Evolutionary conservation across 1,139 yeast genomes (phyloP).

Genomic region (Kodamaea ohmeri): DNA sequence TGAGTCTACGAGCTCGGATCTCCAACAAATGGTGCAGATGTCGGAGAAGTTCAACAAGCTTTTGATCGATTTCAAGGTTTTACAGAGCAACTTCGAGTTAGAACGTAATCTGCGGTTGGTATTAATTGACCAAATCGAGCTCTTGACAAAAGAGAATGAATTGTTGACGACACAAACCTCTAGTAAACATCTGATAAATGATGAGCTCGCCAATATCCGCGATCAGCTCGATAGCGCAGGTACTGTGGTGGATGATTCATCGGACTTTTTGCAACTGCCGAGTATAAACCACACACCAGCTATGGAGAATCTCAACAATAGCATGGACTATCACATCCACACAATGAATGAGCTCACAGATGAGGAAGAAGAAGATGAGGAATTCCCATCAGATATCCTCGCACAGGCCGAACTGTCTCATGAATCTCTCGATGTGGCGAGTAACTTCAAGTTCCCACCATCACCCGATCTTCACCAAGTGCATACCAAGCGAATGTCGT

Average conservation of each 20-base stretch:
- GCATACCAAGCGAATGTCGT: conserved; percentile 31
- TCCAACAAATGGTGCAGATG: conserved; percentile 16
- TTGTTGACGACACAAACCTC: conserved; percentile 20
- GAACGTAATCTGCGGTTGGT: conserved; percentile 51
- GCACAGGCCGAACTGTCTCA: conserved; percentile 8
- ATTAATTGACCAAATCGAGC: conserved; percentile 55
- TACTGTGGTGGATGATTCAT: conserved; percentile 10
- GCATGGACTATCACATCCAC: conserved; percentile 17
- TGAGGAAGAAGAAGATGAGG: conserved; percentile 20
- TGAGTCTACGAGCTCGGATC: conserved; percentile 9
- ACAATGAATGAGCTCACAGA: conserved; percentile 26
- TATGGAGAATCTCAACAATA: conserved; percentile 12
- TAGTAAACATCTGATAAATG: conserved; percentile 13
- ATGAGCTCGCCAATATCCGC: conserved; percentile 5
- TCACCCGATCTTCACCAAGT: conserved; percentile 34
- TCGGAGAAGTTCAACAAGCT: conserved; percentile 31
- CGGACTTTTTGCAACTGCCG: conserved; percentile 10
- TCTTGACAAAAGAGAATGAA: conserved; percentile 41
- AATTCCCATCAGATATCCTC: conserved; percentile 3
- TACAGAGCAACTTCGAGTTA: conserved; percentile 43
- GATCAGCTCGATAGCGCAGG: conserved; percentile 7
- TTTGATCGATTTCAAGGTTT: conserved; percentile 37
- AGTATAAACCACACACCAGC: conserved; percentile 8
- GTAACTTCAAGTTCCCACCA: conserved; percentile 33
- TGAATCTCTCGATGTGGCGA: conserved; percentile 24